Conservation (phyloP, 208 protist species). For the Crithidia brevicula region DNA sequence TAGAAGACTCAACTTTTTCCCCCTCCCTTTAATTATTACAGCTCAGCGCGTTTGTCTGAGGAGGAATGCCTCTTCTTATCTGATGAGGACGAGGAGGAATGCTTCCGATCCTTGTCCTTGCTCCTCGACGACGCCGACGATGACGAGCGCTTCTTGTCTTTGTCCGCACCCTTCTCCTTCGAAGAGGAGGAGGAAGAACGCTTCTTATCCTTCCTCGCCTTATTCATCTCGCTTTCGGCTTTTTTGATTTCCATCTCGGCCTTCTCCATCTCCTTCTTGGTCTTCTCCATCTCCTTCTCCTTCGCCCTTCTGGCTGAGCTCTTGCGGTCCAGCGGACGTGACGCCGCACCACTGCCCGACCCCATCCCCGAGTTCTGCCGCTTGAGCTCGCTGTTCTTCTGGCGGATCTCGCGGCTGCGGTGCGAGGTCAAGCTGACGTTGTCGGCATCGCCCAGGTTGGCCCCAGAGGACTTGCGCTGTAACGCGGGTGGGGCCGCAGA, state of each 20-base stretch:
- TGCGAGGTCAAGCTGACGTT: conserved; percentile 7
- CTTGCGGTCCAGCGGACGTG: background rate
- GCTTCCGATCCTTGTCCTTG: conserved; percentile 3
- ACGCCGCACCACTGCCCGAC: conserved; percentile 1
- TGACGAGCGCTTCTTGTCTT: conserved; percentile 10
- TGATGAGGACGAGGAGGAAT: background rate
- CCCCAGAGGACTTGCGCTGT: background rate
- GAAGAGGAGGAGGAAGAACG: conserved; percentile 2
- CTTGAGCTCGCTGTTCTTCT: conserved; percentile 45
- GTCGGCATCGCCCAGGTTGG: background rate
- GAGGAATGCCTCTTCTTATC: background rate
- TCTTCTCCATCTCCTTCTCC: conserved; percentile 14
- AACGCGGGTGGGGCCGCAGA: background rate
- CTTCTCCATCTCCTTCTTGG: background rate
- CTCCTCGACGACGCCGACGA: conserved; percentile 5
- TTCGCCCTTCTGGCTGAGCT: background rate
- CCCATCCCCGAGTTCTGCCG: conserved; percentile 15
- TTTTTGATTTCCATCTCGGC: background rate
- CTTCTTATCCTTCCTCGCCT: conserved; percentile 4
- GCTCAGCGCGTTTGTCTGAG: no score
- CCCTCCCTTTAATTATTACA: no score
- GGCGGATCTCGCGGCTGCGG: conserved; percentile 36
- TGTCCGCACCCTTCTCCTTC: background rate
- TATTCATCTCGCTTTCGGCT: background rate
- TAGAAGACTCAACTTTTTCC: no score